Base-by-base conservation (phyloP, 257 asterid genomes). In the Schizonepeta tenuifolia region DNA sequence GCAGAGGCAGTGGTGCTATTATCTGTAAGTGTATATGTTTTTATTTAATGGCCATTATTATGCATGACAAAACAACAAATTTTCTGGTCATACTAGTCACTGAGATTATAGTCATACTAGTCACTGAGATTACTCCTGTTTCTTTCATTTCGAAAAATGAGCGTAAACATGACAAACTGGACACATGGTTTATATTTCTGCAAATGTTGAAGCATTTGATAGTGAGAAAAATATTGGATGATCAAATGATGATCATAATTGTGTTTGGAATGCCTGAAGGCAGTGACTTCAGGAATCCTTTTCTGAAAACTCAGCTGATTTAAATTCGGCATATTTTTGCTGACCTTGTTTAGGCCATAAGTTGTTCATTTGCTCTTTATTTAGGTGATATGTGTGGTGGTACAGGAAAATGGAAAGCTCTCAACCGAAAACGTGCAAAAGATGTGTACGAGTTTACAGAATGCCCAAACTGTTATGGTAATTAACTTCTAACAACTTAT, bases 351-450 rank as follows among this genome's bases (percentile, higher is more conserved):
- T 58, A 70, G 71, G 79, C 68, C 69, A 60, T 81, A 71, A 78
- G 84, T 71, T 59, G 78, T 79, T 80, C 44, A 9, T 81, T 77
- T 87, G 75, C 79, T 81, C 78, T 84, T 83, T 74, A 78, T 89
- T 83, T 85, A 95, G 99, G 99, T 88, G 99, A 92, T 83, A 95
- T 95, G 99, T 95, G 99, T 79, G 99, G 98, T 82, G 99, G 99
- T 81, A 90, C 99, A 76, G 99, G 99, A 86, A 95, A 92, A 87
- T 95, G 99, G 99, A 95, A 95, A 82, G 99, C 98, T 63, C 85
- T 92, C 38, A 95, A 92, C 79, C 77, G 98, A 85, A 95, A 92
- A 83, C 89, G 98, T 40, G 98, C 99, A 63, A 92, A 95, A 78
- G 99, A 95, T 69, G 96, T 95, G 3, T 95, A 95, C 36, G 97